Base-by-base conservation (phyloP, 2,329 filamentous ascomycete species). In the Exophiala sp. region DNA sequence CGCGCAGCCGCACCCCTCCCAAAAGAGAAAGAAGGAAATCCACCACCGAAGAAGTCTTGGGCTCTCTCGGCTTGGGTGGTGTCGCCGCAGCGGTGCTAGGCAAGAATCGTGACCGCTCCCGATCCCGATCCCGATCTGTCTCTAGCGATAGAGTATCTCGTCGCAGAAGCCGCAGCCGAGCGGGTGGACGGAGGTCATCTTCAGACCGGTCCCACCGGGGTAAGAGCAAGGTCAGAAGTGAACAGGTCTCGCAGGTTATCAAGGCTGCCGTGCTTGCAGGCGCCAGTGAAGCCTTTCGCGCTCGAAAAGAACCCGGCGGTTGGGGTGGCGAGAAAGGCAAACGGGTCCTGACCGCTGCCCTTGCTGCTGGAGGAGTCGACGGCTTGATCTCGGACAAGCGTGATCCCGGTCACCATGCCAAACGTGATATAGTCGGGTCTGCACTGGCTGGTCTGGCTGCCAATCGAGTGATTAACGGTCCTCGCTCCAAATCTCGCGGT, bases 311-410 rank as follows among this genome's bases (percentile, higher is more conserved):
- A 56, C 86, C 88, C 2, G 91, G 91, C 47, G 80, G 84, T 37
- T 96, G 90, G 89, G 85, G 83, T 57, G 91, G 90, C 30, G 85
- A 87, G 56, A 96, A 96, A 71, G 88, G 89, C 58, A 93, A 89
- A 73, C 88, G 91, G 45, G 81, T 97, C 53, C 78, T 95, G 42
- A 96, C 91, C 18, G 90, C 89, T 41, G 91, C 91, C 29, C 68
- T 83, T 21, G 85, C 88, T 69, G 89, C 91, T 52, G 91, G 87
- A 59, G 86, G 88, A 50, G 85, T 95, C 54, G 88, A 96, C 66
- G 82, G 83, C 7, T 78, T 89, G 35, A 74, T 84, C 49, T 57
- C 56, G 9, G 46, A 52, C 40, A 80, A 83, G 58, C 73, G 73
- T 44, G 78, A 89, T 61, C 74, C 77, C 14, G 81, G 84, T 60